Evolutionary conservation across 2,329 filamentous ascomycete species (phyloP).

Genomic region (Arthrocladium fulminans): DNA sequence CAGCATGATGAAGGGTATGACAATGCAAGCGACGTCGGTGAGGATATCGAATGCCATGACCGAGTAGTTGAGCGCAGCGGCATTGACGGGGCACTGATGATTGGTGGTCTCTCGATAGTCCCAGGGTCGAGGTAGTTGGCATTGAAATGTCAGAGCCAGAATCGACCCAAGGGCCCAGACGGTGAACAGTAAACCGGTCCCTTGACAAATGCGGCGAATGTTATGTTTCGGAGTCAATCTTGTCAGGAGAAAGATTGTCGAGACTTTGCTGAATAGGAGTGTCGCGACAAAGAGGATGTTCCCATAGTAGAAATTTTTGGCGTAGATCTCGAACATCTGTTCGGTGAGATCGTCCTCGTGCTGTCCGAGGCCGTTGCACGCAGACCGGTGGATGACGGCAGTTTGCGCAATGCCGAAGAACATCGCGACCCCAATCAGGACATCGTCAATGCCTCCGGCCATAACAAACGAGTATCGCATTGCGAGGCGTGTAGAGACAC

Average conservation of each 20-base stretch:
- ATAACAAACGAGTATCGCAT: not conserved
- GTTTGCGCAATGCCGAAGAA: slow-evolving; percentile 10
- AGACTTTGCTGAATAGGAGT: slow-evolving; percentile 5
- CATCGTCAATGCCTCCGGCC: slow-evolving; percentile 6
- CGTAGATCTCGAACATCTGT: not conserved
- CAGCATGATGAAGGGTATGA: slow-evolving; percentile 4
- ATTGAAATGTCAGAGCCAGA: not conserved
- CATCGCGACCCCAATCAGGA: slow-evolving; percentile 7
- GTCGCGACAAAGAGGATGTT: slow-evolving; percentile 7
- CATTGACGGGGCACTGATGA: slow-evolving; percentile 3
- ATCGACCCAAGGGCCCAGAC: not conserved
- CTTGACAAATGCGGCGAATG: slow-evolving; percentile 2
- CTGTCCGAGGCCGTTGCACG: slow-evolving; percentile 8
- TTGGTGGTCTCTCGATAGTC: slow-evolving; percentile 3
- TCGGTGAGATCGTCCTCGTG: slow-evolving; percentile 4
- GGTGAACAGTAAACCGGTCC: not conserved
- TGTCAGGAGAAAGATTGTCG: slow-evolving; percentile 3
- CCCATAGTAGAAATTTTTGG: slow-evolving; percentile 1
- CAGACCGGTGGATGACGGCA: slow-evolving; percentile 7
- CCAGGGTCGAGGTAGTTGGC: slow-evolving; percentile 4
- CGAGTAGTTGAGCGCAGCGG: slow-evolving; percentile 7
- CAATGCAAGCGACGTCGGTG: slow-evolving; percentile 5
- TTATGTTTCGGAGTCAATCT: slow-evolving; percentile 5
- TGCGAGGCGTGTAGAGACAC: slow-evolving; percentile 6
- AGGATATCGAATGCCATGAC: slow-evolving; percentile 6